These are phyloP conservation scores for Rhodocollybia butyracea DNA, from an alignment of 768 basidiomycete genomes.

Conservation along the genomic window DNA sequence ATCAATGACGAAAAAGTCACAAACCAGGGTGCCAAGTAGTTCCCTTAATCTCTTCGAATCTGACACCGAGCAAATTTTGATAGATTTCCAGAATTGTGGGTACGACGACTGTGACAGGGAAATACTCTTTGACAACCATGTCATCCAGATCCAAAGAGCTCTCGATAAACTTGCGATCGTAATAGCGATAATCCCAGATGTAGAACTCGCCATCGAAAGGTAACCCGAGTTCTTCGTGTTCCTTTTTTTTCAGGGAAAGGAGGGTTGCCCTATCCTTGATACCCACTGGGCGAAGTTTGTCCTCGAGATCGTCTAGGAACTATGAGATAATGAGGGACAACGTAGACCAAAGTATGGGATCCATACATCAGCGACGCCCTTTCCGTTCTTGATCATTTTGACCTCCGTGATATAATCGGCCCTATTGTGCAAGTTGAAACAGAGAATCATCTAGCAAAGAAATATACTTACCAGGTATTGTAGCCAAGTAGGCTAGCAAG, in stretches of 20 bases:
- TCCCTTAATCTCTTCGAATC: conserved; percentile 62
- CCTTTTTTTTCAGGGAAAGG: conserved; percentile 71
- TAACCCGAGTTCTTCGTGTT: conserved; percentile 55
- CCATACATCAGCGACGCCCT: conserved; percentile 54
- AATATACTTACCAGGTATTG: conserved; percentile 52
- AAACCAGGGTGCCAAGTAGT: conserved; percentile 79
- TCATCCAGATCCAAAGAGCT: conserved; percentile 69
- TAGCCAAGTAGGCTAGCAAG: conserved; percentile 70
- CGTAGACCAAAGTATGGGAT: conserved; percentile 1
- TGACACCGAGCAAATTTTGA: conserved; percentile 75
- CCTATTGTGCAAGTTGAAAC: conserved; percentile 23
- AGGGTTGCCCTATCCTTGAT: conserved; percentile 63
- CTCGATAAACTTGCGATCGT: conserved; percentile 65
- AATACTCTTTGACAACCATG: conserved; percentile 81
- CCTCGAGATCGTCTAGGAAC: conserved; percentile 78
- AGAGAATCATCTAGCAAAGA: background rate
- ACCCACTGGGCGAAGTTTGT: conserved; percentile 71
- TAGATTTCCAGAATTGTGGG: conserved; percentile 82
- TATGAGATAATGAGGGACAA: conserved; percentile 19
- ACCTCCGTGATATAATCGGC: conserved; percentile 83
- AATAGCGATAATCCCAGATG: conserved; percentile 84
- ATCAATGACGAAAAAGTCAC: conserved; percentile 8
- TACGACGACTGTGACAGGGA: conserved; percentile 82
- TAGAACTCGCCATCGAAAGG: conserved; percentile 73
- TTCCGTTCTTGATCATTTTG: conserved; percentile 79